Evolutionary conservation across 371 early-diverging fungal species (phyloP).

Genomic region (Fennellomyces sp.): DNA sequence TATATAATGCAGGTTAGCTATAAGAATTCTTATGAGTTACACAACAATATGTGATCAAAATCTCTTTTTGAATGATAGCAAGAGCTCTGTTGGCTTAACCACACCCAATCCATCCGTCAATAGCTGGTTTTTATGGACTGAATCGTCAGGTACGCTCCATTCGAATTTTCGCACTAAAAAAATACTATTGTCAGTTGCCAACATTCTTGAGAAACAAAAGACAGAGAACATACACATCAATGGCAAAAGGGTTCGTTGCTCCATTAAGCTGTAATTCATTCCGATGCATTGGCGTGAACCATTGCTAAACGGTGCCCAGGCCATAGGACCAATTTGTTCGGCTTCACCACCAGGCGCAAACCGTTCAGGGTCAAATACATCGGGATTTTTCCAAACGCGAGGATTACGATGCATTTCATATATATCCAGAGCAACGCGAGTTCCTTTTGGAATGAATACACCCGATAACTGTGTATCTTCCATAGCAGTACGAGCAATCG

Average conservation of each 20-base stretch:
- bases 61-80: too few species aligned
- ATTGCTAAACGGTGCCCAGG: slow-evolving; percentile 56
- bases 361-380: slow-evolving; percentile 22
- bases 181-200: too few species aligned
- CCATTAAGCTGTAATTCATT: slow-evolving; percentile 57
- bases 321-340: slow-evolving; percentile 16
- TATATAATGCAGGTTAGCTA: too few species aligned
- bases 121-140: too few species aligned
- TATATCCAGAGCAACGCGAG: slow-evolving; percentile 6
- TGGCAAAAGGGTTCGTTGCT: slow-evolving; percentile 54
- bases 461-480: slow-evolving; percentile 24
- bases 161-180: too few species aligned
- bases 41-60: too few species aligned
- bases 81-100: too few species aligned
- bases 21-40: too few species aligned
- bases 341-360: slow-evolving; percentile 17
- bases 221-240: slow-evolving; percentile 33
- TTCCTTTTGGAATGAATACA: slow-evolving; percentile 14
- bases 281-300: slow-evolving; percentile 62
- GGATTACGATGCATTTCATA: slow-evolving; percentile 15
- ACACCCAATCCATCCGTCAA: too few species aligned
- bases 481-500: not conserved
- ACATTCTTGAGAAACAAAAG: too few species aligned
- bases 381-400: slow-evolving; percentile 26
- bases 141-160: too few species aligned